Evolutionary conservation across 352 stramenopile genomes (phyloP), one percentile per base, ranked within the genome.

Genomic region (Pelagophyceae sp.): DNA sequence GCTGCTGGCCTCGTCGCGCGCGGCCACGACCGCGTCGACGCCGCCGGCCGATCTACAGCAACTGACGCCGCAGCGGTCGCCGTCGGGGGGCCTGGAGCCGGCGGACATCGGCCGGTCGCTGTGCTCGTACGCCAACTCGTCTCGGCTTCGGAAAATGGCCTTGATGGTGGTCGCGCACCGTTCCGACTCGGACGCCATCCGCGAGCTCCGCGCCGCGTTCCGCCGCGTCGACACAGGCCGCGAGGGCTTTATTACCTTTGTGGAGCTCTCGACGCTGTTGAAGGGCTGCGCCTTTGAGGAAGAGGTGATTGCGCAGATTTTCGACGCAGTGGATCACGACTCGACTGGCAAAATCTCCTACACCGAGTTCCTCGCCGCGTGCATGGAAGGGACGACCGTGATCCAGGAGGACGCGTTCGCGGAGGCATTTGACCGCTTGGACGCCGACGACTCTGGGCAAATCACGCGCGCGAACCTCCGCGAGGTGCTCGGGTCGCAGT

Each of bases 291-390:
- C 82, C 58, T 85, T 85, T 63, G 45, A 61, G 3, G 63, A 81
- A n/a, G 77, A 80, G 31, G 76, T 82, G 31, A 78, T 90, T 0
- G 72, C 81, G n/a, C 31, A 84, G 38, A 82, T 86, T 11, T 88
- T 87, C 78, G 37, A 90, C 81, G 92, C 88, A 0, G 88, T 96
- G 61, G 91, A 97, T 78, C 82, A 87, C 38, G 86, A 88, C 74
- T 90, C 92, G 77, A 90, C 88, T 58, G 90, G 91, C 0, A 80
- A 91, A 50, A 94, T 98, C 40, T 91, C 95, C 77, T 98, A 97
- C 79, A 90, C 96, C 3, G 94, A 98, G 85, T 98, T 98, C 83
- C 88, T 97, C 77, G 94, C 93, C 15, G 94, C 93, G 0, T 93
- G 92, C 6, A 89, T 98, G 80, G 92, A 97, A 79, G 85, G 67